Percentiles rank a stretch among this genome's conserved stretches.
Conservation (phyloP, 345 rosid species). For the Noccaea caerulescens region DNA sequence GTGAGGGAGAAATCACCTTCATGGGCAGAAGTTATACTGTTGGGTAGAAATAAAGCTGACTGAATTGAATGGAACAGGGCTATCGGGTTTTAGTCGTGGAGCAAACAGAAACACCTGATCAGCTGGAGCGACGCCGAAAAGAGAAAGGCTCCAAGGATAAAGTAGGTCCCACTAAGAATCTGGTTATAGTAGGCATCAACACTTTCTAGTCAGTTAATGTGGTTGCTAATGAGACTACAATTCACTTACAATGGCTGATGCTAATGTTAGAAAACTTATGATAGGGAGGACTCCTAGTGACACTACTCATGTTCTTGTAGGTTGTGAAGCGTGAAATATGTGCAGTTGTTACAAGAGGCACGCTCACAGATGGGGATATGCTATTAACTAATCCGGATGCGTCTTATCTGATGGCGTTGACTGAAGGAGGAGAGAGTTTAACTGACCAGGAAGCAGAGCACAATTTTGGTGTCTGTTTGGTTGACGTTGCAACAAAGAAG, state of each 20-base stretch:
- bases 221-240: slow-evolving; percentile 14
- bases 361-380: slow-evolving; percentile 90
- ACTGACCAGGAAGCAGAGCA: slow-evolving; percentile 49
- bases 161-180: slow-evolving; percentile 50
- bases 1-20: slow-evolving; percentile 4
- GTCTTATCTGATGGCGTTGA: slow-evolving; percentile 83
- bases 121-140: slow-evolving; percentile 87
- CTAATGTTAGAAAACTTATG: slow-evolving; percentile 12
- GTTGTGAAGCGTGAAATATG: slow-evolving; percentile 98
- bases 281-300: slow-evolving; percentile 37
- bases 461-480: slow-evolving; percentile 75
- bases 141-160: slow-evolving; percentile 92
- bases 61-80: slow-evolving; percentile 62
- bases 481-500: slow-evolving; percentile 91
- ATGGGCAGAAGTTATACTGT: slow-evolving; percentile 25
- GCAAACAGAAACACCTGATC: slow-evolving; percentile 99
- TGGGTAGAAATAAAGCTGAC: slow-evolving; percentile 33
- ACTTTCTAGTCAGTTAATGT: slow-evolving; percentile 10
- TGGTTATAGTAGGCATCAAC: slow-evolving; percentile 15
- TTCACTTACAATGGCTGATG: slow-evolving; percentile 12
- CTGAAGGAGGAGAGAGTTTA: slow-evolving; percentile 56
- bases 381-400: slow-evolving; percentile 85
- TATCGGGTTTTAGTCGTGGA: slow-evolving; percentile 95
- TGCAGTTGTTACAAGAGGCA: slow-evolving; percentile 91
- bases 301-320: slow-evolving; percentile 50